Conservation (phyloP, 371 early-diverging fungal genomes). For the Massospora cicadina region DNA sequence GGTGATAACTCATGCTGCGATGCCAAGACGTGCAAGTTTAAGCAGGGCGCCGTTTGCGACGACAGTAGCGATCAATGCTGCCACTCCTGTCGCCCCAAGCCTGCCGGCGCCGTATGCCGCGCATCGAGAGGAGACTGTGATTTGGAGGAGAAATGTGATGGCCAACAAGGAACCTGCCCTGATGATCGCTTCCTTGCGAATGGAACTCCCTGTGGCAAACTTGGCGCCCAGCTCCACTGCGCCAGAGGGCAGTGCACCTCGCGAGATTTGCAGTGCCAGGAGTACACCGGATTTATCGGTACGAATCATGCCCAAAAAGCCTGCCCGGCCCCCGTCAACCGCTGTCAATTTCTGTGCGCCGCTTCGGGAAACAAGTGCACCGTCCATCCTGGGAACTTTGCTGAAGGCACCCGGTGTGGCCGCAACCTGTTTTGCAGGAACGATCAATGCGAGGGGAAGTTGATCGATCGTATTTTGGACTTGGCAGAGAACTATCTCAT, state of each 20-base stretch:
- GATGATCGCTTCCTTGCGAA: conserved; percentile 42
- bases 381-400: conserved; percentile 54
- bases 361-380: conserved; percentile 24
- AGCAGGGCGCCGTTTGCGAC: conserved; percentile 54
- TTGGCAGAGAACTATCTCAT: neutral
- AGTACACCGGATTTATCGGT: conserved; percentile 27
- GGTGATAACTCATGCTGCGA: conserved; percentile 65
- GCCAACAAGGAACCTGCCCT: conserved; percentile 54
- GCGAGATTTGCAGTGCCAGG: conserved; percentile 60
- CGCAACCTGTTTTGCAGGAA: conserved; percentile 35
- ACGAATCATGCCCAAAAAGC: conserved; percentile 25
- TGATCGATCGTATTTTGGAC: neutral
- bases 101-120: conserved; percentile 51
- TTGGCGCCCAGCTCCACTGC: conserved; percentile 29
- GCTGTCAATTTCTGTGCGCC: conserved; percentile 49
- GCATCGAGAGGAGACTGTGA: conserved; percentile 63
- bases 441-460: conserved; percentile 22
- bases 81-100: conserved; percentile 40
- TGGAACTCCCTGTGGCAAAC: conserved; percentile 39
- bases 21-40: conserved; percentile 58
- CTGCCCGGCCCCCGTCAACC: conserved; percentile 26
- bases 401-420: conserved; percentile 84
- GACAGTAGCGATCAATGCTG: conserved; percentile 76
- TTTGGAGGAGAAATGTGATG: conserved; percentile 58
- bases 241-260: conserved; percentile 82